Conservation (phyloP, 441 rosid genomes). For the Adansonia rubrostipa region DNA sequence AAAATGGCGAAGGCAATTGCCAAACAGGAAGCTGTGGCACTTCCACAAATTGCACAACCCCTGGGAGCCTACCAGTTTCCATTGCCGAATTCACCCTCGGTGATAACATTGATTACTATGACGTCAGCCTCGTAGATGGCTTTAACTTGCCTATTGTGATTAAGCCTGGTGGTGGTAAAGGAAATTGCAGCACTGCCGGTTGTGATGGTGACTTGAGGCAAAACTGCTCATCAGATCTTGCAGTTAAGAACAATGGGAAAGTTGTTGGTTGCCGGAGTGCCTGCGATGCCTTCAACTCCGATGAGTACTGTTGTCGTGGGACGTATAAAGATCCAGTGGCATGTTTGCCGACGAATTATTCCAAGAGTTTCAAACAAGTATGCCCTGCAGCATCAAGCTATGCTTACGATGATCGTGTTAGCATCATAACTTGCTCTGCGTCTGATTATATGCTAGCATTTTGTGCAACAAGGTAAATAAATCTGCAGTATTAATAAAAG, state of each 20-base stretch:
- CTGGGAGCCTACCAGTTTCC: constrained; percentile 55
- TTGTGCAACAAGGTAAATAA: constrained; percentile 56
- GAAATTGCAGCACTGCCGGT: constrained; percentile 59
- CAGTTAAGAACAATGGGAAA: constrained; percentile 37
- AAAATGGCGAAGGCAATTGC: constrained; percentile 44
- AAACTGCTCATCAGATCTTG: constrained; percentile 53
- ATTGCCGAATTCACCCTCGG: constrained; percentile 64
- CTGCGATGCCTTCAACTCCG: constrained; percentile 51
- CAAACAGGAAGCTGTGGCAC: constrained; percentile 60
- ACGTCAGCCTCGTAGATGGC: constrained; percentile 68
- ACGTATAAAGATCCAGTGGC: constrained; percentile 35
- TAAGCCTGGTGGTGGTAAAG: constrained; percentile 45
- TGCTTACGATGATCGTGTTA: constrained; percentile 51
- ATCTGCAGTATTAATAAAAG: not conserved
- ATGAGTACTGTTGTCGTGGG: constrained; percentile 62
- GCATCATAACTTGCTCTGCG: constrained; percentile 55
- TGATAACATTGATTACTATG: constrained; percentile 47
- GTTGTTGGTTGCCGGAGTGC: constrained; percentile 63
- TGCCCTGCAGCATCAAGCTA: constrained; percentile 70
- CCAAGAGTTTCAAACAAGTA: constrained; percentile 53
- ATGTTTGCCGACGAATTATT: constrained; percentile 57
- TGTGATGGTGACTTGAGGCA: constrained; percentile 57
- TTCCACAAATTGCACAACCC: constrained; percentile 47
- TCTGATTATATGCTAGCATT: constrained; percentile 53
- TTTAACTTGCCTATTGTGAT: constrained; percentile 55